phyloP scores from a whole-genome alignment of 2,329 filamentous ascomycete species.

The Fusarium subglutinans region DNA sequence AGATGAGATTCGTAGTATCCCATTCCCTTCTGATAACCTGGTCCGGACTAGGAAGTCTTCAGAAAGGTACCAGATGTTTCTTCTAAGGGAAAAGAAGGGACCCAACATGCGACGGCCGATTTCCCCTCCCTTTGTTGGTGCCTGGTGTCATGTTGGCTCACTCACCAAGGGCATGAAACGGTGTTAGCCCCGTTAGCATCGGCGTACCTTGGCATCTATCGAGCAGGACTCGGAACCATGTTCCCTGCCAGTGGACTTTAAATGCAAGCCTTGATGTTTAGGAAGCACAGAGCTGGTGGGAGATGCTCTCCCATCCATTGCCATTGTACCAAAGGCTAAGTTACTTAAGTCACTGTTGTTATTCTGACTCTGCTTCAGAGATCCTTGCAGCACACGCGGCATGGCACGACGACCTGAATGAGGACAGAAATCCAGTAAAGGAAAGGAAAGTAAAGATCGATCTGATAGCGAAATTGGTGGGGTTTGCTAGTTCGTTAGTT shows the following conservation, averaged over 20 bases:
- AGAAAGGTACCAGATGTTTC: not conserved
- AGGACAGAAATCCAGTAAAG: not conserved
- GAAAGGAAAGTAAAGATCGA: not conserved
- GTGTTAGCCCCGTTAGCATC: constrained; percentile 14
- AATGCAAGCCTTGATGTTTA: not conserved
- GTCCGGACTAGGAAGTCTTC: not conserved
- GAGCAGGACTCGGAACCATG: constrained; percentile 15
- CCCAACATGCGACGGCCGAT: not conserved
- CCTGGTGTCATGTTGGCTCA: constrained; percentile 17
- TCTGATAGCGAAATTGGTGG: constrained; percentile 18
- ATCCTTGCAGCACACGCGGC: not conserved
- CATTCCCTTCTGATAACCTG: not conserved
- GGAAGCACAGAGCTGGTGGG: not conserved
- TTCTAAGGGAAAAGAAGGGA: not conserved
- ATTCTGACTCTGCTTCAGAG: not conserved
- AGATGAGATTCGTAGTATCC: not conserved
- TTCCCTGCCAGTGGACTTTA: constrained; percentile 18
- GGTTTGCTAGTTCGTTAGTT: constrained; percentile 2
- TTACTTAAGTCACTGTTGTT: not conserved
- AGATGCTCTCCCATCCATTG: not conserved
- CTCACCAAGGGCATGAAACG: constrained; percentile 9
- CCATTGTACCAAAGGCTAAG: not conserved
- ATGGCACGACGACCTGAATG: not conserved
- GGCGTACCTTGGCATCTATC: constrained; percentile 23
- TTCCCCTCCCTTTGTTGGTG: constrained; percentile 2